Evolutionary conservation across 2,329 filamentous ascomycete species (phyloP).

Genomic region (Apiospora aurea): DNA sequence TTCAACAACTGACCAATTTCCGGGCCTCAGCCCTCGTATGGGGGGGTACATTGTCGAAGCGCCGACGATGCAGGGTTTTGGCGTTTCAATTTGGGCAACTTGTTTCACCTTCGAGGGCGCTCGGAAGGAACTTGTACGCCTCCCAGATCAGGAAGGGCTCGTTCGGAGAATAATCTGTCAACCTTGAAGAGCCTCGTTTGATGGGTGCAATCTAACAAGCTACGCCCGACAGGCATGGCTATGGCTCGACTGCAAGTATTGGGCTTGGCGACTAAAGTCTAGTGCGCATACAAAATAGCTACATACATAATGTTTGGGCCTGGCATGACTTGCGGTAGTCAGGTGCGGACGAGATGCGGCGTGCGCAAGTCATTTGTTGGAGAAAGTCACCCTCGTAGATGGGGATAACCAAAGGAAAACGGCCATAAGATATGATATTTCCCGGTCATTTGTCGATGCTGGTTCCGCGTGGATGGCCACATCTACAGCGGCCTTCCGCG

Average conservation of each 20-base stretch:
- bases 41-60: slow-evolving; percentile 13
- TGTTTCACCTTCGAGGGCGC: slow-evolving; percentile 8
- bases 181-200: slow-evolving; percentile 13
- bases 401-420: not conserved
- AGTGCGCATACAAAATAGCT: not conserved
- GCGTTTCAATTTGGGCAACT: slow-evolving; percentile 11
- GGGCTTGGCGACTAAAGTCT: not conserved
- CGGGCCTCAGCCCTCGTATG: not conserved
- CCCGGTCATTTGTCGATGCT: slow-evolving; percentile 1
- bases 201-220: not conserved
- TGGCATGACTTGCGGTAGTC: not conserved
- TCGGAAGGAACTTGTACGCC: slow-evolving; percentile 12
- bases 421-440: slow-evolving; percentile 8
- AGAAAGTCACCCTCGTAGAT: not conserved
- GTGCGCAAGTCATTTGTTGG: not conserved
- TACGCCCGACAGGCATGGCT: not conserved
- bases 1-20: not conserved
- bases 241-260: not conserved
- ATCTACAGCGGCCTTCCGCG: slow-evolving; percentile 21
- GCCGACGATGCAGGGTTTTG: not conserved
- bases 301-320: not conserved
- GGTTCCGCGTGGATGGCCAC: slow-evolving; percentile 25
- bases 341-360: not conserved
- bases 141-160: slow-evolving; percentile 25
- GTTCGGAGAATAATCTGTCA: slow-evolving; percentile 26